Base-by-base conservation (phyloP, 768 basidiomycete genomes). In the Pleurotus ostreatus region DNA sequence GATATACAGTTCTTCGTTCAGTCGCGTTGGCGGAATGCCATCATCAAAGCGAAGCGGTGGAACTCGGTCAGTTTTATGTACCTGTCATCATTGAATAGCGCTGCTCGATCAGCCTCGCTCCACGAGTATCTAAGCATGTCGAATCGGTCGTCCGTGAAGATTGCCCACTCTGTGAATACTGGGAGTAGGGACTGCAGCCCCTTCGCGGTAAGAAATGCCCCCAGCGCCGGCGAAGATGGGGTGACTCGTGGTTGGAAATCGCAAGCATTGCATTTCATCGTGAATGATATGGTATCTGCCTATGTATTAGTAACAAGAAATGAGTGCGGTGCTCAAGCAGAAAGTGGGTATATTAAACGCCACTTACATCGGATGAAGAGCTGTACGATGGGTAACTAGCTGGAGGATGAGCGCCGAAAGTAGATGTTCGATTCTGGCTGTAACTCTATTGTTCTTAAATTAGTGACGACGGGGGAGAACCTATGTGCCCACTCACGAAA, bases 31-130 rank as follows among this genome's bases (percentile, higher is more conserved):
- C 54, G 30, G 23, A 55, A 55, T 15, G 54, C 54, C 45, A 55
- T 45, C 54, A 45, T 55, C 43, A 55, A 26, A n/a, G 43, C 45
- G 13, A 46, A 45, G n/a, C 38, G 45, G 43, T 55, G 54, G 25
- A 55, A 55, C 38, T 16, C 38, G n/a, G 22, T 55, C 13, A 55
- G 40, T 7, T 55, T 23, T 18, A 55, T 18, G 25, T 30, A 3
- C 38, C 43, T 30, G 5, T 38, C 18, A 16, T 23, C 26, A 18
- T 39, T 25, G 23, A 55, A 55, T n/a, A 55, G 45, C 12, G 39
- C 54, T 20, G 41, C 15, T 46, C 54, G 13, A 55, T 46, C 26
- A n/a, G 3, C 41, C 40, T 55, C 54, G 2, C 43, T 20, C 54
- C 30, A 34, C 8, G 30, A 34, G 30, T 34, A 34, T 34, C 30